Percentiles rank a stretch among this genome's conserved stretches.
Conservation (phyloP, 805 yeast genomes). For the Sungouiella blattae region DNA sequence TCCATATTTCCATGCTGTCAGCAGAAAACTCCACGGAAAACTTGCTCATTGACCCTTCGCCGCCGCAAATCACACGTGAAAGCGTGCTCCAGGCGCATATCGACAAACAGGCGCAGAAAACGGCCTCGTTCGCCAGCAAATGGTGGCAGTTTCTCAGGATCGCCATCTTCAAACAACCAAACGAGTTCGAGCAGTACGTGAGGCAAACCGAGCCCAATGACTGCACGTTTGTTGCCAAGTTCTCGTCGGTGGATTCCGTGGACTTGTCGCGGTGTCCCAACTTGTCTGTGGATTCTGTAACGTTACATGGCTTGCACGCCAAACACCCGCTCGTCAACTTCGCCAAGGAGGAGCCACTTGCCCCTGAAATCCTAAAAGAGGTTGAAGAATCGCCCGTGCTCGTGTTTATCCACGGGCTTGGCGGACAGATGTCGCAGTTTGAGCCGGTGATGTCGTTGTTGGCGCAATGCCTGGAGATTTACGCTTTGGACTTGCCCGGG, state of each 20-base stretch:
- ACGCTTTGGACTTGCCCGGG: slow-evolving; percentile 84
- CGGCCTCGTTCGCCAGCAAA: slow-evolving; percentile 20
- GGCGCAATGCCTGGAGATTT: slow-evolving; percentile 57
- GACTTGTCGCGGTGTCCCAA: slow-evolving; percentile 22
- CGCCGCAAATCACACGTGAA: too few relatives aligned
- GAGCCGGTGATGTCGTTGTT: slow-evolving; percentile 66
- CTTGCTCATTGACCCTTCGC: not conserved
- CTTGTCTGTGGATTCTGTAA: slow-evolving; percentile 27
- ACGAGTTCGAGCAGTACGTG: slow-evolving; percentile 41
- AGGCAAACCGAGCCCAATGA: slow-evolving; percentile 48
- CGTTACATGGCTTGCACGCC: slow-evolving; percentile 42
- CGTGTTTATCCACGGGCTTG: slow-evolving; percentile 80
- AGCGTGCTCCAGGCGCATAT: not conserved
- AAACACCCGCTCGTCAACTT: slow-evolving; percentile 45
- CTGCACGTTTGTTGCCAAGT: slow-evolving; percentile 51
- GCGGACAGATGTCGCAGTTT: slow-evolving; percentile 86
- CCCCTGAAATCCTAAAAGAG: slow-evolving; percentile 26
- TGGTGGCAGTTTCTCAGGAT: slow-evolving; percentile 25
- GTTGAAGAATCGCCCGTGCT: slow-evolving; percentile 54
- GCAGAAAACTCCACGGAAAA: slow-evolving; percentile 1
- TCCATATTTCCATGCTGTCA: slow-evolving; percentile 1
- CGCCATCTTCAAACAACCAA: slow-evolving; percentile 18
- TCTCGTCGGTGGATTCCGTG: slow-evolving; percentile 37
- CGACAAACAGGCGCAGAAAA: slow-evolving; percentile 11
- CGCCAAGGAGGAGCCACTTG: slow-evolving; percentile 12